Conservation (phyloP, 345 rosid species). For the Eucalyptus melliodora region DNA sequence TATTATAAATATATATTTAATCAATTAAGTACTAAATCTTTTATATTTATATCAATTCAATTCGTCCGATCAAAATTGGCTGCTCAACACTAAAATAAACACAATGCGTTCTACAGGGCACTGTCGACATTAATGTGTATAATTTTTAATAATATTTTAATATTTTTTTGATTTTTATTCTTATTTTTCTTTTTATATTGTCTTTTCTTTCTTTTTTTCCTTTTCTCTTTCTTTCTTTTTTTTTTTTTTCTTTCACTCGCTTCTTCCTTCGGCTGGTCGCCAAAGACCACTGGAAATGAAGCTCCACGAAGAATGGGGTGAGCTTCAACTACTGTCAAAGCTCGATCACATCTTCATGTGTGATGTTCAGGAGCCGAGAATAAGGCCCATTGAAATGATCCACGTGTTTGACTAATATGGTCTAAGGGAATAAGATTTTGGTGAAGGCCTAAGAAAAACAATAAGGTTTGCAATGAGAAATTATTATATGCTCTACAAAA, state of each 20-base stretch:
- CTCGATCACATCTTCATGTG: not conserved
- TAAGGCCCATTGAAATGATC: not conserved
- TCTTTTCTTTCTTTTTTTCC: too few relatives aligned
- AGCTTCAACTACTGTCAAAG: not conserved
- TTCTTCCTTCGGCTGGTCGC: too few relatives aligned
- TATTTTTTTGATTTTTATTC: too few relatives aligned
- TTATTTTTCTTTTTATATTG: too few relatives aligned
- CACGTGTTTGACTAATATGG: not conserved
- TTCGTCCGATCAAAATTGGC: rapidly evolving
- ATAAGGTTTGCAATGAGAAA: not conserved
- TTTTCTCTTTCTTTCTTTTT: too few relatives aligned
- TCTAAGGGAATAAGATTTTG: not conserved
- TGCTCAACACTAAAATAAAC: rapidly evolving
- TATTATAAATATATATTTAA: too few relatives aligned
- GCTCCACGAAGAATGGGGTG: not conserved
- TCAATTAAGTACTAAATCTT: too few relatives aligned
- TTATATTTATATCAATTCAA: too few relatives aligned
- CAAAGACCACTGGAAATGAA: not conserved
- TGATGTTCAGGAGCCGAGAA: not conserved
- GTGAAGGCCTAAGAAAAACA: not conserved
- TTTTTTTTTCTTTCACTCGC: too few relatives aligned
- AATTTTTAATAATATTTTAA: too few relatives aligned
- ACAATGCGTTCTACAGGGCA: rapidly evolving
- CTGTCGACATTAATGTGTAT: rapidly evolving
- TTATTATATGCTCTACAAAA: not conserved